Percentiles rank a stretch among this genome's conserved stretches.
phyloP scores from a whole-genome alignment of 768 basidiomycete genomes.

The Phaeotremella skinneri region DNA sequence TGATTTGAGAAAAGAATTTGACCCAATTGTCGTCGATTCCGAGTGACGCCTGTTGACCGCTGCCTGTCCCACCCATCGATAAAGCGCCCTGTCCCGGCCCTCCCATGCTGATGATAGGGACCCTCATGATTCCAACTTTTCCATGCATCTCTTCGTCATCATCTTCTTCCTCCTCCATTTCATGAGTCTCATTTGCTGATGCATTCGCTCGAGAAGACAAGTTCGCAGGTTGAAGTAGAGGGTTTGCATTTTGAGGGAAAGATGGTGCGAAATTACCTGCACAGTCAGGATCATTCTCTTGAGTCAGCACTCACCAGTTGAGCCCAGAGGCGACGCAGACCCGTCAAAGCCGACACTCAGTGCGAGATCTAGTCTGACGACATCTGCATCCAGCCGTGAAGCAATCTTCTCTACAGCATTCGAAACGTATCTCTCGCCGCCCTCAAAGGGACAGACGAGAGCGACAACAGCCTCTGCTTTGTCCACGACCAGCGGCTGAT shows the following conservation, averaged over 20 bases:
- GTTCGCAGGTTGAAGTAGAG: slow-evolving; percentile 41
- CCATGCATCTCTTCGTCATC: slow-evolving; percentile 56
- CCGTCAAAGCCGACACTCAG: slow-evolving; percentile 87
- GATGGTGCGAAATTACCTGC: slow-evolving; percentile 69
- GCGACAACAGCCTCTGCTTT: slow-evolving; percentile 14
- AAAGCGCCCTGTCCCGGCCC: slow-evolving; percentile 10
- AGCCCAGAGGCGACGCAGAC: slow-evolving; percentile 60
- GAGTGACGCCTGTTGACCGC: slow-evolving; percentile 62
- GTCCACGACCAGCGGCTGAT: background rate
- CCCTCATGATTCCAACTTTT: slow-evolving; percentile 43
- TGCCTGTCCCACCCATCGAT: background rate
- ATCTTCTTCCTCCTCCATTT: slow-evolving; percentile 52
- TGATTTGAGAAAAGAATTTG: slow-evolving; percentile 43
- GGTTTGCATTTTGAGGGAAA: slow-evolving; percentile 61
- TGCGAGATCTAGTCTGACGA: slow-evolving; percentile 76
- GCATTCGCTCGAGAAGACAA: slow-evolving; percentile 55
- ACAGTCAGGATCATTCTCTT: background rate
- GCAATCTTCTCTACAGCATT: slow-evolving; percentile 76
- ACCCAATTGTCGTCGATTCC: slow-evolving; percentile 60
- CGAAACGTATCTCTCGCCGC: slow-evolving; percentile 78
- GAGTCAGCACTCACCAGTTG: slow-evolving; percentile 9
- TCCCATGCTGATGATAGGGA: slow-evolving; percentile 23
- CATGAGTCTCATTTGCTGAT: no score
- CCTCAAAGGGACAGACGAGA: slow-evolving; percentile 68
- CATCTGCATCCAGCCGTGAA: slow-evolving; percentile 69